These are phyloP conservation scores for Macrophomina phaseolina DNA, from an alignment of 2,329 filamentous ascomycete species.

Conservation along the genomic window DNA sequence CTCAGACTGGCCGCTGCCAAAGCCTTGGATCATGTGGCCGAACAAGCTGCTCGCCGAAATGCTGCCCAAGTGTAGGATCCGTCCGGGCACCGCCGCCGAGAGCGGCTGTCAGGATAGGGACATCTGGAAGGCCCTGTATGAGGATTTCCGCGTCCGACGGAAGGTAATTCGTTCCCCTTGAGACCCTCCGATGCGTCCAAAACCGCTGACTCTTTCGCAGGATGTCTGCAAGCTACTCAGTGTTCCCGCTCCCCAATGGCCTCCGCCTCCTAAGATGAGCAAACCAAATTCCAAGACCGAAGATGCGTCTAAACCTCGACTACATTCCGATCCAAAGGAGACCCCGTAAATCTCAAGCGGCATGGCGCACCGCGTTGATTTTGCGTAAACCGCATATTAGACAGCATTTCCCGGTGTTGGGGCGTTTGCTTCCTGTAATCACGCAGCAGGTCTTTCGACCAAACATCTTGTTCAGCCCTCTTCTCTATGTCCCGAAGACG, in stretches of 20 bases:
- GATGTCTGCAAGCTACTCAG: constrained; percentile 48
- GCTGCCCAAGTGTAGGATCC: constrained; percentile 49
- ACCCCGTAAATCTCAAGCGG: background rate
- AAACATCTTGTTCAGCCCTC: background rate
- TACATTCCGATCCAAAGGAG: background rate
- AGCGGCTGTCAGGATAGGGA: constrained; percentile 45
- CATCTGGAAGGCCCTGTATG: constrained; percentile 53
- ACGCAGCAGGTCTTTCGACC: background rate
- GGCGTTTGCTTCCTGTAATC: background rate
- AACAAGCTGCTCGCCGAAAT: constrained; percentile 48
- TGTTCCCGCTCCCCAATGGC: constrained; percentile 47
- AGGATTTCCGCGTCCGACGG: constrained; percentile 50
- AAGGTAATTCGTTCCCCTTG: constrained; percentile 29
- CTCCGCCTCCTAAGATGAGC: constrained; percentile 18
- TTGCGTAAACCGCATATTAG: background rate
- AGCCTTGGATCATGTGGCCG: constrained; percentile 63
- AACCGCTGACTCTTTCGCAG: background rate
- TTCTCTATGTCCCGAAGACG: background rate
- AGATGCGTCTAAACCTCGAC: background rate
- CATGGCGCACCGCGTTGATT: background rate
- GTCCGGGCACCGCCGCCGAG: constrained; percentile 36
- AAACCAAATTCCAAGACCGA: constrained; percentile 17
- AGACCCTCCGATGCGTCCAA: background rate
- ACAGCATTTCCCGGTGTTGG: background rate
- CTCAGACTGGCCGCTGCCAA: constrained; percentile 73